phyloP scores from a whole-genome alignment of 1,284 basidiomycete genomes.

The Apiotrichum domesticum region DNA sequence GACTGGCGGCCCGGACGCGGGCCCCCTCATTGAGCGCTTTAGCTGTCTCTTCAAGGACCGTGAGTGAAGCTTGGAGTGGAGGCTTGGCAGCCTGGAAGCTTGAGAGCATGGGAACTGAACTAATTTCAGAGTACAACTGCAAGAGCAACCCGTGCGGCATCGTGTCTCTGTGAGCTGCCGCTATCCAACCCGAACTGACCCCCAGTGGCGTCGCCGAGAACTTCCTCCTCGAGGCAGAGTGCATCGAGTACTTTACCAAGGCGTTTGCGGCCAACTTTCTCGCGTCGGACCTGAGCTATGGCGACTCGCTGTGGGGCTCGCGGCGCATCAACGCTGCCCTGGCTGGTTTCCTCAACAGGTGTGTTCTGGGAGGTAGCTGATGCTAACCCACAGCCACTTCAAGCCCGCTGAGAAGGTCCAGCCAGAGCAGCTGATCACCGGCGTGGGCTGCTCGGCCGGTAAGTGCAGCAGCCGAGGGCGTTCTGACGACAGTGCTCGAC shows the following conservation, averaged over 20 bases:
- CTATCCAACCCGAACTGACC: background rate
- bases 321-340: constrained; percentile 39
- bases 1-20: constrained; percentile 42
- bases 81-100: too few species aligned
- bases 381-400: constrained; percentile 22
- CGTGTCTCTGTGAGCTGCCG: constrained; percentile 36
- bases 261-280: constrained; percentile 35
- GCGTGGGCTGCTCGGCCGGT: constrained; percentile 40
- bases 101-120: background rate
- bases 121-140: constrained; percentile 36
- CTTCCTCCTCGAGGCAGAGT: constrained; percentile 44
- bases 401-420: constrained; percentile 27
- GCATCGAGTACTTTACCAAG: constrained; percentile 37
- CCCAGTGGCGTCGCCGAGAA: constrained; percentile 48
- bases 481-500: constrained; percentile 34
- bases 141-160: constrained; percentile 42
- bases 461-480: background rate
- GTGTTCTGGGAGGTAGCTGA: constrained; percentile 2
- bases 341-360: constrained; percentile 37
- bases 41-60: constrained; percentile 43
- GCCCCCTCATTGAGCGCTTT: constrained; percentile 44
- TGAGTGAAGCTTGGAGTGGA: constrained; percentile 15
- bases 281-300: constrained; percentile 35
- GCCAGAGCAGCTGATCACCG: constrained; percentile 41
- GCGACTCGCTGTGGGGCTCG: constrained; percentile 43